Base-by-base conservation (phyloP, 2,329 filamentous ascomycete genomes). In the Aphanocladium album region DNA sequence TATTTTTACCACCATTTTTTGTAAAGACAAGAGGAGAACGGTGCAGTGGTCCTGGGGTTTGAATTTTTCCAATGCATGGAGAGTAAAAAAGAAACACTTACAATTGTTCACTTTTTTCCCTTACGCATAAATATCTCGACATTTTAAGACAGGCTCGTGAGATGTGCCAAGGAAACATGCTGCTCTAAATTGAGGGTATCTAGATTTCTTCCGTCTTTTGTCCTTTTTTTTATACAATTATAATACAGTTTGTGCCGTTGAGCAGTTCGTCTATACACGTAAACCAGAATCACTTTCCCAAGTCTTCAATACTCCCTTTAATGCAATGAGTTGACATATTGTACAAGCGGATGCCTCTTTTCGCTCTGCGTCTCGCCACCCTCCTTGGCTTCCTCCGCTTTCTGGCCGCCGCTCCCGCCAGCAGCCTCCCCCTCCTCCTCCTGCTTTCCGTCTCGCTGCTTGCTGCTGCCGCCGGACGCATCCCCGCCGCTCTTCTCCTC, bases 241-340 rank as follows among this genome's bases (percentile, higher is more conserved):
- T 51, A 30, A 16, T 17, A 51, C 23, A 58, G 41, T 17, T 19
- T 35, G 8, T 35, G 50, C 27, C 16, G 41, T 37, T 37, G 16
- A 2, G 14, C 19, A 30, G 30, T 30, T 9, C 33, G 3, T 57
- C 30, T 47, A 39, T 43, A 30, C 19, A 37, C 7, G 35, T 21
- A 46, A 39, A 39, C 25, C 5, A 41, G 21, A 11, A 25, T 4
- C 46, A 21, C 25, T 27, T 35, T 21, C 6, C 19, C 30, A 30
- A 5, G 30, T 9, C 30, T 5, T 30, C 30, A 9, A 9, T 30
- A 8, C 17, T n/a, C 11, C 19, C 16, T 43, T 45, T 6, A 57
- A 33, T 43, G 56, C 47, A 59, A 52, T 35, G 56, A 59, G n/a
- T 59, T 52, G 5, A 59, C 23, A 45, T 59, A 59, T 35, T 59